phyloP scores from a whole-genome alignment of 257 asterid genomes.

The Jaltomata sinuosa region DNA sequence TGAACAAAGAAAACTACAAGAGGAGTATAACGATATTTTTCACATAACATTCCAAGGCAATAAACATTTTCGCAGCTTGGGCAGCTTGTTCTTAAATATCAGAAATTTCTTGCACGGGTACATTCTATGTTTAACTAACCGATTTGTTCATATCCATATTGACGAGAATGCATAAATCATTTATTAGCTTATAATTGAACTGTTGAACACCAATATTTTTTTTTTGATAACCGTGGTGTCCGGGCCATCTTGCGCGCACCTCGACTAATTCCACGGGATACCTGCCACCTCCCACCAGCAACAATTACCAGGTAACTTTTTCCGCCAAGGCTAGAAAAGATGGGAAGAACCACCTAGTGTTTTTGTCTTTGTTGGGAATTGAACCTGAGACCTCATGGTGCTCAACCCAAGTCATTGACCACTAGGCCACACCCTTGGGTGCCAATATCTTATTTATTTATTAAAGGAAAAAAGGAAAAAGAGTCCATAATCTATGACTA shows the following conservation, averaged over 20 bases:
- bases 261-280: too few species aligned
- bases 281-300: too few species aligned
- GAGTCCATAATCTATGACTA: background rate
- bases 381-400: too few species aligned
- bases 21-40: background rate
- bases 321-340: too few species aligned
- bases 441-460: background rate
- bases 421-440: too few species aligned
- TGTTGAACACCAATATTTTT: background rate
- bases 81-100: background rate
- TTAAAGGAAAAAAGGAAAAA: background rate
- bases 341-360: too few species aligned
- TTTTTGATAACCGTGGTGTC: too few species aligned
- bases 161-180: background rate
- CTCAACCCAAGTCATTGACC: too few species aligned
- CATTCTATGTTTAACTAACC: background rate
- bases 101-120: background rate
- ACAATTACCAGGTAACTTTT: too few species aligned
- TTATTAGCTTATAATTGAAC: background rate
- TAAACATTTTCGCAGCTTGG: background rate
- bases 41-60: background rate
- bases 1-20: background rate
- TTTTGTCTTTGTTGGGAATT: too few species aligned
- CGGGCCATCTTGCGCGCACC: too few species aligned
- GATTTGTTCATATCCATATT: background rate